phyloP scores from a whole-genome alignment of 2,329 filamentous ascomycete genomes.

The Claviceps quebecensis region DNA sequence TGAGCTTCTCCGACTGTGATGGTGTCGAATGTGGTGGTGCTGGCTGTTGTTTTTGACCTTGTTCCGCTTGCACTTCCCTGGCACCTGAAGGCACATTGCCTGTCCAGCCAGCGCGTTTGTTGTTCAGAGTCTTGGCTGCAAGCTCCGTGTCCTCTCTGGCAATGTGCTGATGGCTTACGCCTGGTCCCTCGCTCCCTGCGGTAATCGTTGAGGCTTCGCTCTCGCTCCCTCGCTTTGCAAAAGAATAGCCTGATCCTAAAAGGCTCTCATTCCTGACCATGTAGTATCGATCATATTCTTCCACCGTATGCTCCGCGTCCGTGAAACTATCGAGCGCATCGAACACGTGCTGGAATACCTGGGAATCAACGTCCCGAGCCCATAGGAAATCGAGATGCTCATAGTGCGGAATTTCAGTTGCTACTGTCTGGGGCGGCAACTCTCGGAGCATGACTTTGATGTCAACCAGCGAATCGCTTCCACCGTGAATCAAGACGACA shows the following conservation, averaged over 20 bases:
- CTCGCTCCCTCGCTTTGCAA: conserved; percentile 19
- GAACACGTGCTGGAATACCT: conserved; percentile 86
- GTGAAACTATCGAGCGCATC: conserved; percentile 68
- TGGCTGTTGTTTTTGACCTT: neutral
- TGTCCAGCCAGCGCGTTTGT: neutral
- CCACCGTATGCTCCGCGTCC: conserved; percentile 40
- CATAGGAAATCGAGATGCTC: conserved; percentile 96
- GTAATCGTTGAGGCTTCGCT: conserved; percentile 22
- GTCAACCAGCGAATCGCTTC: conserved; percentile 84
- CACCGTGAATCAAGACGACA: conserved; percentile 85
- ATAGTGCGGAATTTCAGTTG: conserved; percentile 79
- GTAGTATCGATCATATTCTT: conserved; percentile 46
- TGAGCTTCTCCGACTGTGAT: conserved; percentile 15
- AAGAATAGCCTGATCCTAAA: conserved; percentile 22
- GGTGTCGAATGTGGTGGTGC: conserved; percentile 3
- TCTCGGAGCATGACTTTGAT: conserved; percentile 87
- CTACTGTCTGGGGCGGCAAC: conserved; percentile 70
- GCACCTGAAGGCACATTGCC: neutral
- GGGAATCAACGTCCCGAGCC: conserved; percentile 68
- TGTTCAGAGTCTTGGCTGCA: neutral
- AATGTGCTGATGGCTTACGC: conserved; percentile 13
- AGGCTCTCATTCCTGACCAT: conserved; percentile 37
- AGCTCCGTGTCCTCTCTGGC: conserved; percentile 13
- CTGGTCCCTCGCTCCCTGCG: conserved; percentile 1
- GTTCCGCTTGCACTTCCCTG: neutral